Conservation (phyloP, 2,329 filamentous ascomycete species). For the Hymenoscyphus repandus region DNA sequence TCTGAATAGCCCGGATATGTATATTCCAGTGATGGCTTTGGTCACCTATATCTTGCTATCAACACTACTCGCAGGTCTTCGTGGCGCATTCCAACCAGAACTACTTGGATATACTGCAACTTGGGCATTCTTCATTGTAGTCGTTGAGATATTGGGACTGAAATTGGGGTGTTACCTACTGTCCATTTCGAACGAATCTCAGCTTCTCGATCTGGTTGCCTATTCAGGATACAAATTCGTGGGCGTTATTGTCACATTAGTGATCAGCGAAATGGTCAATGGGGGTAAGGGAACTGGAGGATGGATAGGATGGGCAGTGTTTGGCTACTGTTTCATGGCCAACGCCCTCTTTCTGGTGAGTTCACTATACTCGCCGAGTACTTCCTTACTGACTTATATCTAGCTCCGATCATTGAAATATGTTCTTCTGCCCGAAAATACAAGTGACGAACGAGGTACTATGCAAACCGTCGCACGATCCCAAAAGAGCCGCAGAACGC, state of each 20-base stretch:
- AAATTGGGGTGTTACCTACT: slow-evolving; percentile 92
- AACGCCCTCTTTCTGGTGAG: slow-evolving; percentile 92
- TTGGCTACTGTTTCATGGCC: slow-evolving; percentile 85
- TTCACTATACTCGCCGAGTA: slow-evolving; percentile 11
- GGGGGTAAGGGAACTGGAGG: slow-evolving; percentile 77
- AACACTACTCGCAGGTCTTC: slow-evolving; percentile 81
- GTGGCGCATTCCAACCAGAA: slow-evolving; percentile 90
- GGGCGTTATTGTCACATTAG: slow-evolving; percentile 85
- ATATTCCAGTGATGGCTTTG: slow-evolving; percentile 96
- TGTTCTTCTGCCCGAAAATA: slow-evolving; percentile 82
- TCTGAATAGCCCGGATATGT: slow-evolving; percentile 98
- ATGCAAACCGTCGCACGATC: slow-evolving; percentile 72
- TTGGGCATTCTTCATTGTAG: slow-evolving; percentile 74
- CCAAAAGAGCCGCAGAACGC: slow-evolving; percentile 81
- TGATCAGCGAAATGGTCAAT: slow-evolving; percentile 71
- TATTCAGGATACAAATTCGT: slow-evolving; percentile 99
- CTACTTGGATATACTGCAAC: slow-evolving; percentile 85
- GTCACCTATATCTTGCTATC: slow-evolving; percentile 96
- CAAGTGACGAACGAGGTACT: slow-evolving; percentile 53
- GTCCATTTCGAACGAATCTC: slow-evolving; percentile 88
- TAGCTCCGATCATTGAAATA: slow-evolving; percentile 94
- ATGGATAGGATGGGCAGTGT: slow-evolving; percentile 84
- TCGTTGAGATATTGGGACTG: slow-evolving; percentile 82
- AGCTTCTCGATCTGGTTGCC: slow-evolving; percentile 87
- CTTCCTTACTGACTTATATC: slow-evolving; percentile 13